phyloP scores from a whole-genome alignment of 441 rosid species.

The Euphorbia celastroides region DNA sequence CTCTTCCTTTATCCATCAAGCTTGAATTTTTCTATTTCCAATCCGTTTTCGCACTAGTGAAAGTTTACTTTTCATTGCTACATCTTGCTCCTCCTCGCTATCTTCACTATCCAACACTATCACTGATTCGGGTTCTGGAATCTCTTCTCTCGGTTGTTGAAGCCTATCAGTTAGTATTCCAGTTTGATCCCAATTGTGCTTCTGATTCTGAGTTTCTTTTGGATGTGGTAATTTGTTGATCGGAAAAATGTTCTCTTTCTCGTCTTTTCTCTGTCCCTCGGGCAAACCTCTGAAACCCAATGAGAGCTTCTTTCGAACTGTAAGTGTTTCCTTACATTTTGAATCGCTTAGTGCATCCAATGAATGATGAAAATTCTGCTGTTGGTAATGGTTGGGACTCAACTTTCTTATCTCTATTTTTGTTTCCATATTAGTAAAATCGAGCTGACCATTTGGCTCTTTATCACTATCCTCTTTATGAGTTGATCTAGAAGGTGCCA shows the following conservation, averaged over 20 bases:
- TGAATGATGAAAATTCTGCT: slow-evolving; percentile 14
- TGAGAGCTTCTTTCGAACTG: slow-evolving; percentile 38
- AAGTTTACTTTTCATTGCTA: slow-evolving; percentile 26
- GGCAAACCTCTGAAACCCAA: slow-evolving; percentile 31
- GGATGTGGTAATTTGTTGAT: slow-evolving; percentile 13
- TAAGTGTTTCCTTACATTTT: slow-evolving; percentile 20
- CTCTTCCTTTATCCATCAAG: slow-evolving; percentile 16
- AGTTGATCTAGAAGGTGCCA: slow-evolving; percentile 29
- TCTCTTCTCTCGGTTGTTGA: slow-evolving; percentile 28
- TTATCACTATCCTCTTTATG: slow-evolving; percentile 14
- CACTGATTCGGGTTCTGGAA: slow-evolving; percentile 30
- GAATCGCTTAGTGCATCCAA: background rate
- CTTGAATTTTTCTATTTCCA: slow-evolving; percentile 29
- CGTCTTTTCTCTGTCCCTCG: slow-evolving; percentile 18
- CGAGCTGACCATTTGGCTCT: slow-evolving; percentile 18
- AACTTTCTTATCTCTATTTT: slow-evolving; percentile 28
- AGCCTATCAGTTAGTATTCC: slow-evolving; percentile 14
- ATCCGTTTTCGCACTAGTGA: slow-evolving; percentile 33
- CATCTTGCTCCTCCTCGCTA: slow-evolving; percentile 47
- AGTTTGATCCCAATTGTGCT: slow-evolving; percentile 14
- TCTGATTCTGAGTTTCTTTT: slow-evolving; percentile 15
- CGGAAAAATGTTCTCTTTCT: slow-evolving; percentile 30
- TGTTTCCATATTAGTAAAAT: slow-evolving; percentile 11
- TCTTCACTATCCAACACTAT: slow-evolving; percentile 71
- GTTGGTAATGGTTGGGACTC: slow-evolving; percentile 4